Conservation (phyloP, 768 basidiomycete genomes). For the Nidularia sp. region DNA sequence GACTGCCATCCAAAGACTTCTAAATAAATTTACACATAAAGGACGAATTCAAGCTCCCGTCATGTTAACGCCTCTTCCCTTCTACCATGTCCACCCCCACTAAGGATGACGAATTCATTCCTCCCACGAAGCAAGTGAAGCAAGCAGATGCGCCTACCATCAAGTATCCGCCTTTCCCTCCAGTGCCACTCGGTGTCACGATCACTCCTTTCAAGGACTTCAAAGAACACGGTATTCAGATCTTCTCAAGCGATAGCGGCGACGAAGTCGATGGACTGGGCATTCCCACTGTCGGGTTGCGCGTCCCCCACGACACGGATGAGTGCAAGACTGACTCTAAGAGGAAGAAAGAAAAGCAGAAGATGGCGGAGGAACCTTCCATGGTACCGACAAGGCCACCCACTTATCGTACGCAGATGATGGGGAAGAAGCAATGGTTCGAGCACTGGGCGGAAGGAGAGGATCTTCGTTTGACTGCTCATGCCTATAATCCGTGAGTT, state of each 20-base stretch:
- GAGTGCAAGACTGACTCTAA: conserved; percentile 45
- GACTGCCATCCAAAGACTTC: too few species aligned
- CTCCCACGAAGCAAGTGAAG: too few species aligned
- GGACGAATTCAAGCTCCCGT: too few species aligned
- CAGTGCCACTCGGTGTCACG: conserved; percentile 29
- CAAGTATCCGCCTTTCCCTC: conserved; percentile 23
- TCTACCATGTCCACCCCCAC: conserved; percentile 1
- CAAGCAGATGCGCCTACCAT: neutral
- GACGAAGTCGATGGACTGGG: conserved; percentile 65
- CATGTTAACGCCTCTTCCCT: too few species aligned
- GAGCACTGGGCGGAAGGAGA: conserved; percentile 67
- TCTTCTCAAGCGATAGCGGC: conserved; percentile 34
- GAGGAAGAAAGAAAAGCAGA: conserved; percentile 34
- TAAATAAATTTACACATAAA: too few species aligned
- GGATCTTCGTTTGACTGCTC: conserved; percentile 34
- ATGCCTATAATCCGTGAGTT: conserved; percentile 47
- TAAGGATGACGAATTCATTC: too few species aligned
- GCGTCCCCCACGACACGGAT: conserved; percentile 50
- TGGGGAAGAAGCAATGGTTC: conserved; percentile 50
- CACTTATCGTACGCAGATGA: neutral
- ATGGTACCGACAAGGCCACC: conserved; percentile 9
- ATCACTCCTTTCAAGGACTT: conserved; percentile 57
- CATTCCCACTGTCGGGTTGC: conserved; percentile 61
- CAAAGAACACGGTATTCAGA: conserved; percentile 52
- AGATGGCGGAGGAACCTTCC: neutral